Conservation (phyloP, 2,329 filamentous ascomycete genomes). For the Cladosporium sphaerospermum region DNA sequence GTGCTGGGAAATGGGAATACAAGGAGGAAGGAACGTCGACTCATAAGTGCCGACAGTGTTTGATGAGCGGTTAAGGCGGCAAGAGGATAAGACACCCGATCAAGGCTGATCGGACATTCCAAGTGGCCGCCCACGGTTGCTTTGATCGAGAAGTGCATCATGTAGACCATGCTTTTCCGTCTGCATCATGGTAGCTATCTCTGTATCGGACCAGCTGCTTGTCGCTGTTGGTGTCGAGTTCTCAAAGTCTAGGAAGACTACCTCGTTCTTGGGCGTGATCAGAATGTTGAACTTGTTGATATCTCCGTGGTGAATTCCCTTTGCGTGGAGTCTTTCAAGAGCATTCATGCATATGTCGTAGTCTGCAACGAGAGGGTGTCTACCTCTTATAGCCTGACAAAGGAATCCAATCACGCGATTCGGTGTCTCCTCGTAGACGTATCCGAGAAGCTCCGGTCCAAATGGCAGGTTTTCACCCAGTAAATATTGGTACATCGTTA, state of each 20-base stretch:
- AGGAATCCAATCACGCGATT: background rate
- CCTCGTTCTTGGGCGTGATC: background rate
- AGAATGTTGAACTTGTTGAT: background rate
- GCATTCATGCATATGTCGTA: background rate
- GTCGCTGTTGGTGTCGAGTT: background rate
- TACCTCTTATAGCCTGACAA: background rate
- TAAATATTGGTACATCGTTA: background rate
- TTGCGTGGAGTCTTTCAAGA: background rate
- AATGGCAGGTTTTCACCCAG: background rate
- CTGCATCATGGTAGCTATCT: background rate
- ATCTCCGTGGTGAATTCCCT: background rate
- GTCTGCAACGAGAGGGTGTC: background rate
- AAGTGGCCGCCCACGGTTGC: background rate
- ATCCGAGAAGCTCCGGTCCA: background rate
- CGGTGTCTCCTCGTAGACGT: background rate
- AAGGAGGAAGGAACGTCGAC: too few relatives aligned
- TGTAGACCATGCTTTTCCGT: background rate
- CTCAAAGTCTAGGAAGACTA: background rate
- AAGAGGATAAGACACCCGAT: too few relatives aligned
- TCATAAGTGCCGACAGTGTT: too few relatives aligned
- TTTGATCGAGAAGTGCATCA: background rate
- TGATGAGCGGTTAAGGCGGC: too few relatives aligned
- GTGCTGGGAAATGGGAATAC: too few relatives aligned
- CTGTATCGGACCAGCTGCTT: background rate
- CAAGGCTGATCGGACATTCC: too few relatives aligned